Percentiles rank a stretch among this genome's conserved stretches.
phyloP scores from a whole-genome alignment of 1,284 basidiomycete species.

The Takashimella koratensis region DNA sequence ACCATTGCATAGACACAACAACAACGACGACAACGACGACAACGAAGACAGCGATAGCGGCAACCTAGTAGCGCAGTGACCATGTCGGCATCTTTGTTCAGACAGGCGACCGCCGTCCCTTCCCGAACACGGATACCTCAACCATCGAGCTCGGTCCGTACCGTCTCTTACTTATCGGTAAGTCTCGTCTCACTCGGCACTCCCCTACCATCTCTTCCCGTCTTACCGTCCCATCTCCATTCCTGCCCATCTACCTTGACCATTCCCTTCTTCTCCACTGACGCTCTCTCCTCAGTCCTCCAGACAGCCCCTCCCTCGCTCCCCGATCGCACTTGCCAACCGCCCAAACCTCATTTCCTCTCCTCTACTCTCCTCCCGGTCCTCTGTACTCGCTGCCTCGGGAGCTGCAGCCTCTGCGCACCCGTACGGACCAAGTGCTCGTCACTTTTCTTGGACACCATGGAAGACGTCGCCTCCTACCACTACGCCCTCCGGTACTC shows the following conservation, averaged over 20 bases:
- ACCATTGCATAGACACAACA: no score
- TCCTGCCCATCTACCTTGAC: no score
- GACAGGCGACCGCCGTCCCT: no score
- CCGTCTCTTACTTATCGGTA: not conserved
- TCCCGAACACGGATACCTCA: not conserved
- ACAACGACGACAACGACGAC: no score
- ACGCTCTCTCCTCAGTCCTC: no score
- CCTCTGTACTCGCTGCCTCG: slow-evolving; percentile 4
- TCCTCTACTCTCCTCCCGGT: not conserved
- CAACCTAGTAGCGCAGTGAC: no score
- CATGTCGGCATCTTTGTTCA: no score
- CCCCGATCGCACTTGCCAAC: slow-evolving; percentile 36
- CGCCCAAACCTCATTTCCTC: slow-evolving; percentile 19
- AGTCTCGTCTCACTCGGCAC: no score
- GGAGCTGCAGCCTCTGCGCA: not conserved
- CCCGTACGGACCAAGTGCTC: not conserved
- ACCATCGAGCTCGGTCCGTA: not conserved
- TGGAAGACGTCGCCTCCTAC: slow-evolving; percentile 12
- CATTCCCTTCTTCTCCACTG: no score
- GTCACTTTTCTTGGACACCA: slow-evolving; percentile 30
- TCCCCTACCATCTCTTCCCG: no score
- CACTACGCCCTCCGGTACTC: not conserved
- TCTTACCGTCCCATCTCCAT: no score
- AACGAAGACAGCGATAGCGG: no score
- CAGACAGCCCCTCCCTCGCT: slow-evolving; percentile 19